Percentiles rank a stretch among this genome's conserved stretches.
Conservation (phyloP, 345 rosid species). For the Pugionium cornutum region DNA sequence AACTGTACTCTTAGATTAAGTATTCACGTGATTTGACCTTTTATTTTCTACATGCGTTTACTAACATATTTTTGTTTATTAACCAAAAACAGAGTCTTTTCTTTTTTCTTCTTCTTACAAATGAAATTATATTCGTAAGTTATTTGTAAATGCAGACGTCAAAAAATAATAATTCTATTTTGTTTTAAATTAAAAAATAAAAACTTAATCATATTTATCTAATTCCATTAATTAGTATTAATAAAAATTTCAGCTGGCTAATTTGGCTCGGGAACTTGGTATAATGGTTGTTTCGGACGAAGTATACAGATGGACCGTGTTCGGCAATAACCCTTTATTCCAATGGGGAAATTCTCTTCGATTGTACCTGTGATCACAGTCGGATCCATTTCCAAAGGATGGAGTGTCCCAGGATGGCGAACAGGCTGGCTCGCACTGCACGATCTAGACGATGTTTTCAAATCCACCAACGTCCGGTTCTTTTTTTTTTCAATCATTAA, state of each 20-base stretch:
- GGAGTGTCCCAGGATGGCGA: constrained; percentile 64
- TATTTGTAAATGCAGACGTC: not conserved
- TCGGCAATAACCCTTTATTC: constrained; percentile 50
- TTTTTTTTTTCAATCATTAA: not conserved
- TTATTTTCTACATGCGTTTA: not conserved
- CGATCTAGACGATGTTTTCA: constrained; percentile 47
- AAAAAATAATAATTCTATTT: not conserved
- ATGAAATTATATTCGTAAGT: not conserved
- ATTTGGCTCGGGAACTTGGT: constrained; percentile 48
- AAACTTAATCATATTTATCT: too few species aligned
- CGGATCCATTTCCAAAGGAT: constrained; percentile 62
- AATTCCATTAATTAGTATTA: too few species aligned
- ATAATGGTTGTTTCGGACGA: constrained; percentile 58
- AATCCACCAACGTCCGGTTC: constrained; percentile 39
- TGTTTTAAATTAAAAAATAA: too few species aligned
- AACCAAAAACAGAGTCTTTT: too few species aligned
- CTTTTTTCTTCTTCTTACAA: not conserved
- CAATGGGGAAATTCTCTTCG: constrained; percentile 52
- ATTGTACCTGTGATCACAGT: constrained; percentile 52
- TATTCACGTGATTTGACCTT: not conserved
- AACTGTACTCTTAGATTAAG: not conserved
- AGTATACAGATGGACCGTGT: constrained; percentile 47
- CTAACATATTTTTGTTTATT: too few species aligned
- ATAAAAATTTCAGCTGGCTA: constrained; percentile 43
- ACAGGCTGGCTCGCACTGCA: constrained; percentile 50